Evolutionary conservation across 2,329 filamentous ascomycete genomes (phyloP), one percentile per base, ranked within the genome.

Genomic region (Colletotrichum orchidophilum): DNA sequence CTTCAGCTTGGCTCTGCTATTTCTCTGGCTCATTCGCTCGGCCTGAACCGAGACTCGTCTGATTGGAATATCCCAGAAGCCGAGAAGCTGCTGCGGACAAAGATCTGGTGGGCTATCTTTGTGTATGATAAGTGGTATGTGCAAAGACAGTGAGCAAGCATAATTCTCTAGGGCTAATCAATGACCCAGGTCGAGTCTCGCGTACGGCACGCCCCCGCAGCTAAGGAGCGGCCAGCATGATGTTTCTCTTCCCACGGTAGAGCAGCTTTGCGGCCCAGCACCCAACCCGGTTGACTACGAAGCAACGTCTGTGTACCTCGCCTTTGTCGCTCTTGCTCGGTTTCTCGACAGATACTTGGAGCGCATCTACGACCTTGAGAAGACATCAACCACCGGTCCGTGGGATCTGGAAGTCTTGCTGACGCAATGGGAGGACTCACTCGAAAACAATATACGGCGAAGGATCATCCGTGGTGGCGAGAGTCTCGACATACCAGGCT

Each of bases 61-160:
- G 78, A 78, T 3, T 90, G 88, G 88, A 83, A 85, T 63, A 86
- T 90, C n/a, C 80, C 85, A 0, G 75, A 80, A 3, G 75, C 81
- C 0, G 87, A 90, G 73, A 89, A 89, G 75, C 77, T 80, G 12
- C 73, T 88, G 5, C 77, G 88, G 27, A 85, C 88, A 73, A 82
- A 84, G 63, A 84, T 89, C 1, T 90, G 88, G 88, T 89, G 88
- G 87, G 81, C 83, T 9, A 76, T 90, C 0, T 73, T 88, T 15
- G 80, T 90, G 11, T 84, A 88, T 60, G 88, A 90, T 75, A 81
- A 84, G 63, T 90, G 88, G 87, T 87, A 78, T 62, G 79, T 74
- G 39, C 18, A 46, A 7, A 11, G 18, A 6, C 9, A 12, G 1
- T 1, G 59, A 8, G 24, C 15, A 4, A 12, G 18, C 11, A 9